Evolutionary conservation across 2,329 filamentous ascomycete genomes (phyloP).

Genomic region (Talaromyces amestolkiae): DNA sequence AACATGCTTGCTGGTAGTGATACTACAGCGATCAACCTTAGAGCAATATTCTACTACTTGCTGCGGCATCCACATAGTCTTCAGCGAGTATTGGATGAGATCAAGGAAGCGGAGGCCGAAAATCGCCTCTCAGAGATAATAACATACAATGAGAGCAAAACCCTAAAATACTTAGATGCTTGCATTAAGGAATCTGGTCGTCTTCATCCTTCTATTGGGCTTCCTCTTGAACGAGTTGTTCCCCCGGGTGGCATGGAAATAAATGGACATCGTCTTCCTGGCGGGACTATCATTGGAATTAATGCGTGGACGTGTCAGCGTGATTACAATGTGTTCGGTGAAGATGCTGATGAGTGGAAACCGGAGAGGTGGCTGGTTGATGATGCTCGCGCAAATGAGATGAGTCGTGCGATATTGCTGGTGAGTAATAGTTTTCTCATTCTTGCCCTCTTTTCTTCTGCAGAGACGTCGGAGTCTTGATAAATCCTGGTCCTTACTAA

Average conservation of each 20-base stretch:
- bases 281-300: slow-evolving; percentile 27
- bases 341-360: slow-evolving; percentile 23
- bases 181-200: neutral
- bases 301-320: slow-evolving; percentile 21
- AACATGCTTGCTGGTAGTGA: slow-evolving; percentile 34
- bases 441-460: too few species aligned
- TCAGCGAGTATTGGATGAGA: neutral
- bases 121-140: neutral
- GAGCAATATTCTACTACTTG: slow-evolving; percentile 29
- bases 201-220: neutral
- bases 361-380: neutral
- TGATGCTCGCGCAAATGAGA: neutral
- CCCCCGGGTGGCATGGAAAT: neutral
- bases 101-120: neutral
- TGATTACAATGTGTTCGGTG: slow-evolving; percentile 21
- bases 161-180: neutral
- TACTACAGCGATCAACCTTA: slow-evolving; percentile 28
- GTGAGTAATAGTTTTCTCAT: too few species aligned
- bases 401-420: too few species aligned
- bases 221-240: neutral
- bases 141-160: neutral
- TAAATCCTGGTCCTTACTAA: too few species aligned
- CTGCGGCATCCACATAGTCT: slow-evolving; percentile 21
- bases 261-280: neutral
- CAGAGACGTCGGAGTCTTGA: too few species aligned